Base-by-base conservation (phyloP, 257 asterid species). In the Ligustrum vulgare region DNA sequence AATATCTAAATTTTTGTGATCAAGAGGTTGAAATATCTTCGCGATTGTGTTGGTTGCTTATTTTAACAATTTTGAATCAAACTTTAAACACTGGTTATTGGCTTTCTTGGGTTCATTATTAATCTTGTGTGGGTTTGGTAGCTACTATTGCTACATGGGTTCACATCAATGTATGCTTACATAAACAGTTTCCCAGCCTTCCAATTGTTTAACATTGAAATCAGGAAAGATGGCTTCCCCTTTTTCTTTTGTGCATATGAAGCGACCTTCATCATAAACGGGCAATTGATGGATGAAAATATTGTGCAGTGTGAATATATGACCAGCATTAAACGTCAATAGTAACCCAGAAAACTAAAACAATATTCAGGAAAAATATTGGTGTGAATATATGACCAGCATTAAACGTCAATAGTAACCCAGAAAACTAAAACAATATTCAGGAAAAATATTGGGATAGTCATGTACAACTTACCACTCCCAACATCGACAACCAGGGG, bases 401-500 rank as follows among this genome's bases (percentile, higher is more conserved):
- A 28, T 62, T 60, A 25, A 32, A 43, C 43, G 60, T 32, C 28
- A 54, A 66, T 15, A 54, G 67, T 15, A 67, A 71, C 75, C 72
- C n/a, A 33, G 63, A 51, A 6, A 56, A 75, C 32, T 6, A 41
- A 32, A 5, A 54, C 7, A 22, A 32, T 60, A 60, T 12, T 13
- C 31, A 16, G 9, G 69, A 68, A n/a, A 43, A 78, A 72, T 51
- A 51, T 6, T 6, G 0, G 22, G 45, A 63, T 43, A 39, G 76
- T 72, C 49, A 32, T 7, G 72, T 47, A 69, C 67, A 70, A 78
- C 65, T 79, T 91, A 94, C 99, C 98, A 72, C 99, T 91, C 85
- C 99, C 99, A 31, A 94, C 69, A 76, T 94, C 99, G 75, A 94
- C 95, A 75, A 83, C 93, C 77, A 94, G 89, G 77, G 98, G 91